Percentiles rank a stretch among this genome's conserved stretches.
Conservation (phyloP, 2,329 filamentous ascomycete species). For the Dichotomopilus funicola region DNA sequence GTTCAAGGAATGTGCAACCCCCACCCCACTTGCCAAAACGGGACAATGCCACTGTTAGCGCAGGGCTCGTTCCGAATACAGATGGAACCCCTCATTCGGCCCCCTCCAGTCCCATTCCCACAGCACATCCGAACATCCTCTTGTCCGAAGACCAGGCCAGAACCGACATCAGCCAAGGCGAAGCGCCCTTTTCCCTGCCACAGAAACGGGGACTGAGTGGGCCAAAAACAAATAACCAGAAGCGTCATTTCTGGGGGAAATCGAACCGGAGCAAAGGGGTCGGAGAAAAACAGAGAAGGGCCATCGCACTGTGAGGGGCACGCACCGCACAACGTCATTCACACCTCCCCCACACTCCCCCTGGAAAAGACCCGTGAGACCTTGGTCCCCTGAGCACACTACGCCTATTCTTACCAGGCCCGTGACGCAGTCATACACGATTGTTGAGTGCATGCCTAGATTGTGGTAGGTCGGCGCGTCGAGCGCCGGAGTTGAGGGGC, state of each 20-base stretch:
- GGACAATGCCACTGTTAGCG: neutral
- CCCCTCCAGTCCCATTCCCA: neutral
- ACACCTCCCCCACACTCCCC: too few species aligned
- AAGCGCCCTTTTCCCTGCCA: neutral
- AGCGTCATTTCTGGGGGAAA: too few species aligned
- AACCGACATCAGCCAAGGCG: neutral
- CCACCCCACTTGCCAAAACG: neutral
- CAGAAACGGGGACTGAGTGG: too few species aligned
- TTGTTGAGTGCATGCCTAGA: neutral
- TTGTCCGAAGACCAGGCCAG: constrained; percentile 19
- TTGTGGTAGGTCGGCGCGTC: neutral
- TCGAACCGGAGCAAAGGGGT: too few species aligned
- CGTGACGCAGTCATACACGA: neutral
- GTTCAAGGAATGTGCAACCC: neutral
- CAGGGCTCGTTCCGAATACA: neutral
- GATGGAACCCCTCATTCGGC: neutral
- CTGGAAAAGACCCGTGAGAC: too few species aligned
- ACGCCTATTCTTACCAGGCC: neutral
- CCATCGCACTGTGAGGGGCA: too few species aligned
- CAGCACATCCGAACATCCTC: constrained; percentile 20
- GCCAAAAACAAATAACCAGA: too few species aligned
- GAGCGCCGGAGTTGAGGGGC: neutral
- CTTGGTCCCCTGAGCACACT: too few species aligned
- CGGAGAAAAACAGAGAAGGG: too few species aligned
- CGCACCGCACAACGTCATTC: neutral